Evolutionary conservation across 2,329 filamentous ascomycete genomes (phyloP).

Genomic region (Botrytis pseudocinerea): DNA sequence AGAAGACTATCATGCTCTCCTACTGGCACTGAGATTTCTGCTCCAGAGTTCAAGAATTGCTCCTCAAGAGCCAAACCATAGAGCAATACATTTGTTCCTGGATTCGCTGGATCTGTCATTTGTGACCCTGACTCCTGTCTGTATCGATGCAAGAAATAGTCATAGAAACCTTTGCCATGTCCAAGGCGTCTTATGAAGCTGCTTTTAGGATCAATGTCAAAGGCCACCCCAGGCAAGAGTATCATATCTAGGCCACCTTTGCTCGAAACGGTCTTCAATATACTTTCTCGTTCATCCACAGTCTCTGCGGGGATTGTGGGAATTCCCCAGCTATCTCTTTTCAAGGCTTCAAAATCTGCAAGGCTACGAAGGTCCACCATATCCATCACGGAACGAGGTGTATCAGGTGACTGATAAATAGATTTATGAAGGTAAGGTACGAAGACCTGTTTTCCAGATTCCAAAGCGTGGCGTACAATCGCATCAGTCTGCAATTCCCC

Average conservation of each 20-base stretch:
- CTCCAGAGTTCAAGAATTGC: constrained; percentile 67
- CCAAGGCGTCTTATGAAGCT: constrained; percentile 72
- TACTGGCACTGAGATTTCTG: constrained; percentile 68
- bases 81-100: constrained; percentile 59
- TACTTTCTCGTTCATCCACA: constrained; percentile 66
- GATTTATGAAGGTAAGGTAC: constrained; percentile 82
- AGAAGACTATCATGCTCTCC: constrained; percentile 76
- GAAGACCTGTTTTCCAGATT: constrained; percentile 79
- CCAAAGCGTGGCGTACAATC: constrained; percentile 80
- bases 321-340: constrained; percentile 88
- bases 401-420: constrained; percentile 39
- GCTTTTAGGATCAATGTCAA: constrained; percentile 62
- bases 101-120: constrained; percentile 47
- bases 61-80: constrained; percentile 83
- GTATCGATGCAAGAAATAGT: constrained; percentile 84
- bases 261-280: constrained; percentile 60
- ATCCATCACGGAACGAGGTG: constrained; percentile 78
- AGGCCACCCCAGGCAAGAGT: constrained; percentile 89
- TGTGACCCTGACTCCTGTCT: constrained; percentile 43
- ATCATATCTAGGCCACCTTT: constrained; percentile 73
- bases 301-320: constrained; percentile 74
- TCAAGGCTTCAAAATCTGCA: constrained; percentile 74
- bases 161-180: constrained; percentile 96
- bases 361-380: constrained; percentile 80
- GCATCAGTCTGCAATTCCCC: constrained; percentile 82